phyloP scores from a whole-genome alignment of 495 filamentous ascomycete species.

The Neurospora discreta region DNA sequence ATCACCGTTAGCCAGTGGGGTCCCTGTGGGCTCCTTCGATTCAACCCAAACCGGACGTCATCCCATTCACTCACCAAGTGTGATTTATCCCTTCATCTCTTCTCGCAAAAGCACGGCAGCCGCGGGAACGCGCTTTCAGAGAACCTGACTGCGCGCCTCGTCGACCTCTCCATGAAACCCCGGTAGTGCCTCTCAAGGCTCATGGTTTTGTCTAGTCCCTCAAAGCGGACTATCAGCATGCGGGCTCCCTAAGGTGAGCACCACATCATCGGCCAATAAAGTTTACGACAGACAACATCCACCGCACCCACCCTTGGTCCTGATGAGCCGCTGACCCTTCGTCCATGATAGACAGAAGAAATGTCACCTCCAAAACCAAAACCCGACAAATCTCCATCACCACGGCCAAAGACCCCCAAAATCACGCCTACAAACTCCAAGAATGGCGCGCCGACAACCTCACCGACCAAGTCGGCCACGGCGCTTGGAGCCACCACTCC shows the following conservation, averaged over 20 bases:
- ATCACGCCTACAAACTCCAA: constrained; percentile 11
- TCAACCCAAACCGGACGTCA: background rate
- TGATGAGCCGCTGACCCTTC: constrained; percentile 8
- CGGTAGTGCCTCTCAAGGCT: background rate
- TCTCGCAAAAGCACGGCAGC: background rate
- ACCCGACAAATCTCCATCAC: constrained; percentile 11
- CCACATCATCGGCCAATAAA: background rate
- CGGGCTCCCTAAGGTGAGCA: background rate
- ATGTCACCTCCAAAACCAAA: constrained; percentile 19
- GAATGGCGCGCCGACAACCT: constrained; percentile 16
- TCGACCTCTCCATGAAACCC: background rate
- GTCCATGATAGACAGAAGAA: constrained; percentile 7
- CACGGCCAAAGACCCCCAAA: constrained; percentile 10
- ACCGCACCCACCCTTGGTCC: background rate
- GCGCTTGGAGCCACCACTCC: constrained; percentile 19
- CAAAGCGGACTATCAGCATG: background rate
- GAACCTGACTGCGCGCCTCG: background rate
- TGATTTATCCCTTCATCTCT: background rate
- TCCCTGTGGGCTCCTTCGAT: background rate
- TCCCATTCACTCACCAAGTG: background rate
- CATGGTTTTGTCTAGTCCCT: background rate
- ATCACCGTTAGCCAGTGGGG: background rate
- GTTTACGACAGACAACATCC: background rate
- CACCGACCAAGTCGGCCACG: constrained; percentile 14
- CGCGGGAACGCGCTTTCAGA: background rate